Evolutionary conservation across 1,284 basidiomycete genomes (phyloP).

Genomic region (Microbotryum violaceum): DNA sequence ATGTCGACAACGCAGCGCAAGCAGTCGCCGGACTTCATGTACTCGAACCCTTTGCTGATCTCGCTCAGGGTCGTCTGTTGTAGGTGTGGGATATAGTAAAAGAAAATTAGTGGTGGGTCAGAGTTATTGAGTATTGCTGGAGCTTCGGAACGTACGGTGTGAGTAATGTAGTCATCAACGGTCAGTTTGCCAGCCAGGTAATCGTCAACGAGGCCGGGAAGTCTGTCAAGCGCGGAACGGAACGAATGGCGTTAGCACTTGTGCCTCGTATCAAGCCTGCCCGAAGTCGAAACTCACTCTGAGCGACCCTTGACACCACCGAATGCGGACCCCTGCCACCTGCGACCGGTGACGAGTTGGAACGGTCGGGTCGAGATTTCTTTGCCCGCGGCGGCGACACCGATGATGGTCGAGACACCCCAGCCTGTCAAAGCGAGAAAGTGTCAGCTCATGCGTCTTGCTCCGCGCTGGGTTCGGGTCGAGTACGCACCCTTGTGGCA

Average conservation of each 20-base stretch:
- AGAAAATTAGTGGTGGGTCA: neutral
- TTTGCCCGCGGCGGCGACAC: conserved; percentile 61
- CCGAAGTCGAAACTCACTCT: conserved; percentile 46
- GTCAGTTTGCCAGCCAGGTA: conserved; percentile 37
- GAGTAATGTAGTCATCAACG: conserved; percentile 44
- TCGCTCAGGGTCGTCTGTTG: conserved; percentile 34
- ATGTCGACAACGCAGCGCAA: conserved; percentile 40
- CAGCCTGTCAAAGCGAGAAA: conserved; percentile 53
- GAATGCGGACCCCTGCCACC: conserved; percentile 92
- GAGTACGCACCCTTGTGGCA: conserved; percentile 66
- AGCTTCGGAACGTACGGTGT: conserved; percentile 36
- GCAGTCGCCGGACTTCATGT: conserved; percentile 43
- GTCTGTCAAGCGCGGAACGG: neutral
- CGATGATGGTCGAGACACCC: conserved; percentile 93
- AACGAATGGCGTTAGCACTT: neutral
- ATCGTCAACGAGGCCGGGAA: conserved; percentile 36
- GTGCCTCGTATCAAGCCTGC: neutral
- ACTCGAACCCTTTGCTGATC: conserved; percentile 44
- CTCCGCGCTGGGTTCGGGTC: too few species aligned
- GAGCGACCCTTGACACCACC: conserved; percentile 97
- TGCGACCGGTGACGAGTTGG: conserved; percentile 77
- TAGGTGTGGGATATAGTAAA: neutral
- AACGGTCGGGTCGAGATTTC: conserved; percentile 94
- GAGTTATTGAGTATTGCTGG: neutral
- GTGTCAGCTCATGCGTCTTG: neutral